phyloP scores from a whole-genome alignment of 139 green algal species.

The Ettlia oleoabundans region DNA sequence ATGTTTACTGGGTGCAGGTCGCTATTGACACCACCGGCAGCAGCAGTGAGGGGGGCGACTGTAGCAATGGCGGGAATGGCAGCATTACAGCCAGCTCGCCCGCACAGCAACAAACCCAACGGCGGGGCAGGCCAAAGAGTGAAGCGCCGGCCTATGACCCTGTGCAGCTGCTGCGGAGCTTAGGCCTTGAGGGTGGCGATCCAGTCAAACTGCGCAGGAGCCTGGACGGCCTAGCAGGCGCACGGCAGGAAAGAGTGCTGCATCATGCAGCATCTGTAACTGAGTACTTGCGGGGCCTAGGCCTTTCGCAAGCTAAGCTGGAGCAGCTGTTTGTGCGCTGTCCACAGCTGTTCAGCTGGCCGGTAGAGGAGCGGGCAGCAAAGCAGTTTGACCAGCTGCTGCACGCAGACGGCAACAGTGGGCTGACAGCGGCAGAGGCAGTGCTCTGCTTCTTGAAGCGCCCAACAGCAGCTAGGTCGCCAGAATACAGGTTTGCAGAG shows the following conservation, averaged over 20 bases:
- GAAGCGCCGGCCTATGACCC: background rate
- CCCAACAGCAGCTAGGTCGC: background rate
- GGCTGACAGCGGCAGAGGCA: background rate
- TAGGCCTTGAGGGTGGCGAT: background rate
- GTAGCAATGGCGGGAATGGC: background rate
- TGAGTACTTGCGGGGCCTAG: background rate
- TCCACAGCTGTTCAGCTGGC: conserved; percentile 1
- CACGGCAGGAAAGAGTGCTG: conserved; percentile 1
- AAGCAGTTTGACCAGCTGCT: background rate
- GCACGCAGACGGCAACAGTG: background rate
- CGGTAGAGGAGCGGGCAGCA: background rate
- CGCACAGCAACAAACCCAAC: background rate
- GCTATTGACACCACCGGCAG: too few relatives aligned
- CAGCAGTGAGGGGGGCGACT: too few relatives aligned
- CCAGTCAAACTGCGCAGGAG: background rate
- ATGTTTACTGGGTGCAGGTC: background rate
- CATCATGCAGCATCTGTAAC: background rate
- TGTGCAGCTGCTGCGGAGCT: conserved; percentile 4
- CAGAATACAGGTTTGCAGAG: background rate
- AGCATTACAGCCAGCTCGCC: too few relatives aligned
- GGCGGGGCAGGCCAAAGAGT: background rate
- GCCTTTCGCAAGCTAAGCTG: background rate
- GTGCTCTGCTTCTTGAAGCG: background rate
- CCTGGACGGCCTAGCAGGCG: background rate
- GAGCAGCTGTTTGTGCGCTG: conserved; percentile 1